Percentiles rank a stretch among this genome's conserved stretches.
phyloP scores from a whole-genome alignment of 257 asterid species.

The Rauvolfia tetraphylla region DNA sequence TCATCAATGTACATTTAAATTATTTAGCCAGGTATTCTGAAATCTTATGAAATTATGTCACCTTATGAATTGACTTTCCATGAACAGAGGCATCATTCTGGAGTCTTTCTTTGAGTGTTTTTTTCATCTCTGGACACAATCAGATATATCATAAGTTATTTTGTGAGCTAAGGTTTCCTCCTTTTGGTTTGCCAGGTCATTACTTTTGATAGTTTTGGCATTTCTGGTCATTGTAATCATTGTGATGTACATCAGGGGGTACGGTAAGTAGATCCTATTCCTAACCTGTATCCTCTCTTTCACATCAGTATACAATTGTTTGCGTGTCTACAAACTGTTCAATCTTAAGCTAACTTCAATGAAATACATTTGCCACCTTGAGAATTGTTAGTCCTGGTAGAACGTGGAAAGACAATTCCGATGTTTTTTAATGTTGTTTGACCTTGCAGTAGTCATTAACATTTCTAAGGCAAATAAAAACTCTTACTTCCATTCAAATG shows the following conservation, averaged over 20 bases:
- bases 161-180: not conserved
- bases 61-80: not conserved
- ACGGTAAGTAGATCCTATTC: conserved; percentile 38
- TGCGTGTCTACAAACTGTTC: conserved; percentile 3
- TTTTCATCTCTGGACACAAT: not conserved
- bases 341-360: not conserved
- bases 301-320: not conserved
- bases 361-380: not conserved
- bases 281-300: not conserved
- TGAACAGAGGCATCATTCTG: conserved; percentile 1
- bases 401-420: not conserved
- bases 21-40: conserved; percentile 5
- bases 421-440: not conserved
- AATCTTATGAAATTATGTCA: not conserved
- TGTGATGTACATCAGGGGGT: conserved; percentile 66
- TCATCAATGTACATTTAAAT: not conserved
- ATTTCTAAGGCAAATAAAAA: not conserved
- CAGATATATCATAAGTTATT: not conserved
- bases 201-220: conserved; percentile 77
- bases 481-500: not conserved
- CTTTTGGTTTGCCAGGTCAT: conserved; percentile 48
- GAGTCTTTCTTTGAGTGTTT: conserved; percentile 6
- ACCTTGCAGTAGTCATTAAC: not conserved
- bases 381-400: not conserved
- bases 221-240: conserved; percentile 92